phyloP scores from a whole-genome alignment of 2,329 filamentous ascomycete genomes.

The Botrytis tulipae region DNA sequence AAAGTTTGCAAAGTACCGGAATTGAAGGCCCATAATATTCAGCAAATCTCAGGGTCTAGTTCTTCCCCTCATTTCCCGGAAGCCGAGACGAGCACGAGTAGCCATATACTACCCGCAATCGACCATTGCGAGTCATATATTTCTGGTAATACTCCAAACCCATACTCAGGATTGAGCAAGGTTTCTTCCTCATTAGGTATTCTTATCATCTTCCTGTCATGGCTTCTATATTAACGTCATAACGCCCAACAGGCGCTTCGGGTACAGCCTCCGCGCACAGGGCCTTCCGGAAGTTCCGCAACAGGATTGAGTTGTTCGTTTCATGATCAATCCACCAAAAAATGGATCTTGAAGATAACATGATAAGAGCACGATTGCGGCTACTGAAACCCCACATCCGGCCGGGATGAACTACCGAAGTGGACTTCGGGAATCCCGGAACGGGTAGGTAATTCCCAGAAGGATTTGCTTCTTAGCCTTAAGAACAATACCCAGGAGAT shows the following conservation, averaged over 20 bases:
- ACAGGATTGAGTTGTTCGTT: background rate
- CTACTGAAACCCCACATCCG: background rate
- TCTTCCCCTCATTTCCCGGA: background rate
- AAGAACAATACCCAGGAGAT: background rate
- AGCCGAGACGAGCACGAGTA: too few species aligned
- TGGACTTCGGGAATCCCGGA: background rate
- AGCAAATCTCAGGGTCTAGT: background rate
- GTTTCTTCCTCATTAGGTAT: too few species aligned
- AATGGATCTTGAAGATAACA: background rate
- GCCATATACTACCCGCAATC: background rate
- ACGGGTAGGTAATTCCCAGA: background rate
- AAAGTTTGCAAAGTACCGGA: background rate
- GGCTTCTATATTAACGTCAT: too few species aligned
- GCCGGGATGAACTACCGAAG: background rate
- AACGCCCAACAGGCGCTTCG: background rate
- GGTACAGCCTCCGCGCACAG: background rate
- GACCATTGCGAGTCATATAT: background rate
- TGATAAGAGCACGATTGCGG: background rate
- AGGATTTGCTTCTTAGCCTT: background rate
- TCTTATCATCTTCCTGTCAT: too few species aligned
- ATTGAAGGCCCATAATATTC: background rate
- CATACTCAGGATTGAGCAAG: too few species aligned
- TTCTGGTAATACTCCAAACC: background rate
- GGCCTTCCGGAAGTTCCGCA: background rate
- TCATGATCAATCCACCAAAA: background rate